phyloP scores from a whole-genome alignment of 768 basidiomycete genomes.

The Daedaleopsis nitida region DNA sequence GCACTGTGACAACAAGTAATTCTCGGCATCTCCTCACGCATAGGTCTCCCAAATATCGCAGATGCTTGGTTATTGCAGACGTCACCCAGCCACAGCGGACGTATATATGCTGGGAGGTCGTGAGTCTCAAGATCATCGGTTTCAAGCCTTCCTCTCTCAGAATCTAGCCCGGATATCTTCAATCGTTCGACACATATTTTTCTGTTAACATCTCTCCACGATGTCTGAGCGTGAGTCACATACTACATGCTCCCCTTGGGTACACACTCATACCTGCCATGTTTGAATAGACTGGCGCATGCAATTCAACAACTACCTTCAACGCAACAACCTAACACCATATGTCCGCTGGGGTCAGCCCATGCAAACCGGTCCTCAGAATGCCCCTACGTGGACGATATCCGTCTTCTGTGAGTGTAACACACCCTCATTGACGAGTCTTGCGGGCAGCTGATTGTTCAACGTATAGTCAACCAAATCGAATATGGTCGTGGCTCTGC shows the following conservation, averaged over 20 bases:
- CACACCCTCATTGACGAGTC: neutral
- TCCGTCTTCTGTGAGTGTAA: constrained; percentile 31
- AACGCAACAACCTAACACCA: constrained; percentile 13
- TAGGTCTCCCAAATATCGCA: constrained; percentile 12
- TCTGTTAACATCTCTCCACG: neutral
- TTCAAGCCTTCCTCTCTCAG: neutral
- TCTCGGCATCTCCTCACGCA: constrained; percentile 4
- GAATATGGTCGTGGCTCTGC: constrained; percentile 29
- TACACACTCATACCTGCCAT: neutral
- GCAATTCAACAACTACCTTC: constrained; percentile 31
- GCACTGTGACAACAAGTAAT: neutral
- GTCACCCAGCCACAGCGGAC: neutral
- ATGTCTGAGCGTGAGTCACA: constrained; percentile 10
- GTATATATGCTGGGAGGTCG: neutral
- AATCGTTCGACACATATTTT: too few relatives aligned
- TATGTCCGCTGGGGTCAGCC: constrained; percentile 9
- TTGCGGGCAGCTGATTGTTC: neutral
- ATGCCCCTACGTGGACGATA: constrained; percentile 30
- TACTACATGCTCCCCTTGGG: neutral
- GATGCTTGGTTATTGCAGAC: constrained; percentile 2
- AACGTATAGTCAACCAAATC: constrained; percentile 23
- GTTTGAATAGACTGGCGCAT: constrained; percentile 22
- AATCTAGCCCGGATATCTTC: neutral
- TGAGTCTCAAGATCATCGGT: neutral
- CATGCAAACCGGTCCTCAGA: constrained; percentile 24